phyloP scores from a whole-genome alignment of 2,329 filamentous ascomycete genomes.

The Beauveria brongniartii region DNA sequence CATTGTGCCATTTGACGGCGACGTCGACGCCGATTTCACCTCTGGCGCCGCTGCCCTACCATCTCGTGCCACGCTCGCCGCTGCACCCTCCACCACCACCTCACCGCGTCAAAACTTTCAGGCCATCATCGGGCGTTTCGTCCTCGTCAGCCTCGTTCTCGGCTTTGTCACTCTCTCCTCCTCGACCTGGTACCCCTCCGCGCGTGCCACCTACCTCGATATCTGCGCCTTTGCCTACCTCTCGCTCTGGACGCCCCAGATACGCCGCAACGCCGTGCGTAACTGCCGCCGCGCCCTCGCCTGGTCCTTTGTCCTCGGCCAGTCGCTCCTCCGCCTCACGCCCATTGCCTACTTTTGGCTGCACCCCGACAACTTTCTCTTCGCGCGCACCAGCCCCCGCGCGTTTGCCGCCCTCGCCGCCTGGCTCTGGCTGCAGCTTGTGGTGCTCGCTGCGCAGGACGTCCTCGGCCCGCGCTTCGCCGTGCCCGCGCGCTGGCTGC shows the following conservation, averaged over 20 bases:
- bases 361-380: slow-evolving; percentile 70
- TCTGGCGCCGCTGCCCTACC: slow-evolving; percentile 32
- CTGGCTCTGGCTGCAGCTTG: slow-evolving; percentile 85
- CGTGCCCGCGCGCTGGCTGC: slow-evolving; percentile 58
- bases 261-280: slow-evolving; percentile 78
- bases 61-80: slow-evolving; percentile 19
- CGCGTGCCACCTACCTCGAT: slow-evolving; percentile 53
- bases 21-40: slow-evolving; percentile 52
- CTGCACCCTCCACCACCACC: slow-evolving; percentile 16
- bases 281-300: slow-evolving; percentile 87
- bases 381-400: slow-evolving; percentile 58
- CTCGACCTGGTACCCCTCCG: slow-evolving; percentile 48
- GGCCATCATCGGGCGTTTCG: slow-evolving; percentile 47
- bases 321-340: slow-evolving; percentile 67
- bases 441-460: slow-evolving; percentile 71
- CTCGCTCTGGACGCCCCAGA: slow-evolving; percentile 89
- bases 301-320: slow-evolving; percentile 84
- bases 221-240: slow-evolving; percentile 65
- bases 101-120: slow-evolving; percentile 38
- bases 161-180: slow-evolving; percentile 53
- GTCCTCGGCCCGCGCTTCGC: slow-evolving; percentile 84
- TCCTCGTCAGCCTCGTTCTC: slow-evolving; percentile 46
- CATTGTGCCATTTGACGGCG: slow-evolving; percentile 56
- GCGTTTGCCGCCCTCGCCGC: slow-evolving; percentile 53
- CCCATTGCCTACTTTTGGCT: slow-evolving; percentile 85